Evolutionary conservation across 225 moss, liverwort and hornwort genomes (phyloP).

Genomic region (Asterella californica): DNA sequence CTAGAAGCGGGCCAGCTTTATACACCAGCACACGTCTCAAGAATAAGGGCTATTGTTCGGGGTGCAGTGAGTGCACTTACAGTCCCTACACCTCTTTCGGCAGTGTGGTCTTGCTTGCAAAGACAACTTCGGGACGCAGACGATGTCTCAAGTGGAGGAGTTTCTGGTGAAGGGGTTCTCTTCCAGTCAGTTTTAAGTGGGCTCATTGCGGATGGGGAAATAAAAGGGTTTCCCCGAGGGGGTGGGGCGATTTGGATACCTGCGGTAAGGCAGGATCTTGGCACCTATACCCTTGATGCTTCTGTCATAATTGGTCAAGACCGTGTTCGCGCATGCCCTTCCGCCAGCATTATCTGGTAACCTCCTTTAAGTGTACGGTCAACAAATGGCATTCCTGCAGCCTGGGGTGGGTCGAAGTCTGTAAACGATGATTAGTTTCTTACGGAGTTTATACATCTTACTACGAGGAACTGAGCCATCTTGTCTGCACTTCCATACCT

Average conservation of each 20-base stretch:
- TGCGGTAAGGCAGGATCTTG: constrained; percentile 51
- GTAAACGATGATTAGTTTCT: neutral
- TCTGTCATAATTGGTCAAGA: neutral
- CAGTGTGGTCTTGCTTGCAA: constrained; percentile 67
- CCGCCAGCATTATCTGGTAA: neutral
- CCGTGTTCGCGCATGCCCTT: neutral
- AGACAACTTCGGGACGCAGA: constrained; percentile 73
- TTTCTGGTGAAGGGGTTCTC: constrained; percentile 70
- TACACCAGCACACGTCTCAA: constrained; percentile 86
- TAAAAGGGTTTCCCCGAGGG: constrained; percentile 88
- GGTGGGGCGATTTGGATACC: constrained; percentile 93
- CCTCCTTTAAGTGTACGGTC: neutral
- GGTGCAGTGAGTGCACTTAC: constrained; percentile 82
- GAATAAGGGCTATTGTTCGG: constrained; percentile 76
- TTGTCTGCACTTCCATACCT: too few relatives aligned
- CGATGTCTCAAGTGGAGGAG: constrained; percentile 58
- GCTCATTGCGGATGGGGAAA: constrained; percentile 70
- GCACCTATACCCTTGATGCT: neutral
- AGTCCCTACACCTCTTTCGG: constrained; percentile 78
- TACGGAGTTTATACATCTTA: neutral
- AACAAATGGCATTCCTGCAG: neutral
- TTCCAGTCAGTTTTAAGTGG: constrained; percentile 82
- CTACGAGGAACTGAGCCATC: neutral
- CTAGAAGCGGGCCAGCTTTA: constrained; percentile 94
- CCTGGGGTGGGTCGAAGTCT: neutral